These are phyloP conservation scores for Solanum chacoense DNA, from an alignment of 305 asterid species.

Conservation along the genomic window DNA sequence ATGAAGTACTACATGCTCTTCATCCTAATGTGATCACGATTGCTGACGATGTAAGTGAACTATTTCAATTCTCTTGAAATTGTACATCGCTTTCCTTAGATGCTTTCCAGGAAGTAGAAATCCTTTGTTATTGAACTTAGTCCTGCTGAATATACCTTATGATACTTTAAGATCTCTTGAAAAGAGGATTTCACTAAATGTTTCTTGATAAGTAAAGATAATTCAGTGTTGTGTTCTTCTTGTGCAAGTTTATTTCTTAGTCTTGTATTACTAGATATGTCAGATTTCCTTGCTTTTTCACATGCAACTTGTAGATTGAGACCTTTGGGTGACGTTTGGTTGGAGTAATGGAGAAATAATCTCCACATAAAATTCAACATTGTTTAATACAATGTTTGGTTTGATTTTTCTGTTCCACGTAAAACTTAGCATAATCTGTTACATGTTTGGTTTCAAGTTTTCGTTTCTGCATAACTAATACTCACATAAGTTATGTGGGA, in stretches of 20 bases:
- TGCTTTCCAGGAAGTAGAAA: neutral
- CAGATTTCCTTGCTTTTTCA: neutral
- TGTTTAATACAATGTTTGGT: neutral
- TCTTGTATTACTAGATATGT: neutral
- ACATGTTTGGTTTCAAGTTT: neutral
- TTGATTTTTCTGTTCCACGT: neutral
- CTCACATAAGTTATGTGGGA: neutral
- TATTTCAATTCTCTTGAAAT: neutral
- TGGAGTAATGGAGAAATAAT: neutral
- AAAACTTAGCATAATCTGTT: neutral
- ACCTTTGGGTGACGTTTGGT: neutral
- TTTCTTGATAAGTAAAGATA: neutral
- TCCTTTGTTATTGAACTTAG: neutral
- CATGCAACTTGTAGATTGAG: neutral
- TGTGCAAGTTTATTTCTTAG: neutral
- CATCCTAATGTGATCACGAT: slow-evolving; percentile 85
- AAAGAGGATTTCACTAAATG: neutral
- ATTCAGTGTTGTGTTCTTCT: neutral
- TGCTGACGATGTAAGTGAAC: slow-evolving; percentile 88
- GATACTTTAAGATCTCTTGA: neutral
- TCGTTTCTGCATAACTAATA: neutral
- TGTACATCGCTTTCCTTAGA: neutral
- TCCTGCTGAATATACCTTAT: neutral
- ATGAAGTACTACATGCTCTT: slow-evolving; percentile 75
- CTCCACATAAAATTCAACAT: neutral